phyloP scores from a whole-genome alignment of 768 basidiomycete species.

The Naganishia onofrii region DNA sequence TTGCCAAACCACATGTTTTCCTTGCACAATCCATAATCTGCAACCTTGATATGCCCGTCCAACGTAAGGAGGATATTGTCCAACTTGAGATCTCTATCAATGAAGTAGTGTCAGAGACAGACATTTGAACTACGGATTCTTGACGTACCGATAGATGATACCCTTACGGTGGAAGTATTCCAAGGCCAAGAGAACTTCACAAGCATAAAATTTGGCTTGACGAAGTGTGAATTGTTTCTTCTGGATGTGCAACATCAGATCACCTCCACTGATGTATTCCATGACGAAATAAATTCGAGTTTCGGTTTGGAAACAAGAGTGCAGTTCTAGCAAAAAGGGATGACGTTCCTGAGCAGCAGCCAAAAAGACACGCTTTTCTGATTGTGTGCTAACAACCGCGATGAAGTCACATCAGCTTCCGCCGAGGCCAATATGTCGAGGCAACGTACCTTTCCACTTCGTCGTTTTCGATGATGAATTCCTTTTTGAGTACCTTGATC shows the following conservation, averaged over 20 bases:
- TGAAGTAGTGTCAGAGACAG: background rate
- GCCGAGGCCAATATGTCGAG: slow-evolving; percentile 3
- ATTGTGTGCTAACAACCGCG: slow-evolving; percentile 72
- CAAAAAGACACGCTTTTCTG: slow-evolving; percentile 96
- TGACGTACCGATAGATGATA: slow-evolving; percentile 88
- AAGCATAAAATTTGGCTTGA: slow-evolving; percentile 98
- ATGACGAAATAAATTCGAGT: slow-evolving; percentile 99
- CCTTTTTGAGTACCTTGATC: slow-evolving; percentile 99
- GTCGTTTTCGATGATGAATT: slow-evolving; percentile 99
- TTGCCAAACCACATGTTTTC: slow-evolving; percentile 97
- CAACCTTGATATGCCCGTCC: slow-evolving; percentile 97
- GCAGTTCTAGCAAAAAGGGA: slow-evolving; percentile 92
- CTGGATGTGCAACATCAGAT: slow-evolving; percentile 99
- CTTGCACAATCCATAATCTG: slow-evolving; percentile 98
- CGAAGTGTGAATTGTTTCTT: slow-evolving; percentile 97
- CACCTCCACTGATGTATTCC: slow-evolving; percentile 99
- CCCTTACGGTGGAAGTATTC: slow-evolving; percentile 98
- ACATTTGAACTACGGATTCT: background rate
- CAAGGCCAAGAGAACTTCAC: slow-evolving; percentile 88
- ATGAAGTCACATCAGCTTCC: slow-evolving; percentile 7
- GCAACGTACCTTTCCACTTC: slow-evolving; percentile 87
- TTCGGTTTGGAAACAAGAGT: slow-evolving; percentile 99
- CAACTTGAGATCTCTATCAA: slow-evolving; percentile 84
- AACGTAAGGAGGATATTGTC: slow-evolving; percentile 96
- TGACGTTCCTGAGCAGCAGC: slow-evolving; percentile 95